Conservation (phyloP, 2,329 filamentous ascomycete genomes). For the Phoma sp. region DNA sequence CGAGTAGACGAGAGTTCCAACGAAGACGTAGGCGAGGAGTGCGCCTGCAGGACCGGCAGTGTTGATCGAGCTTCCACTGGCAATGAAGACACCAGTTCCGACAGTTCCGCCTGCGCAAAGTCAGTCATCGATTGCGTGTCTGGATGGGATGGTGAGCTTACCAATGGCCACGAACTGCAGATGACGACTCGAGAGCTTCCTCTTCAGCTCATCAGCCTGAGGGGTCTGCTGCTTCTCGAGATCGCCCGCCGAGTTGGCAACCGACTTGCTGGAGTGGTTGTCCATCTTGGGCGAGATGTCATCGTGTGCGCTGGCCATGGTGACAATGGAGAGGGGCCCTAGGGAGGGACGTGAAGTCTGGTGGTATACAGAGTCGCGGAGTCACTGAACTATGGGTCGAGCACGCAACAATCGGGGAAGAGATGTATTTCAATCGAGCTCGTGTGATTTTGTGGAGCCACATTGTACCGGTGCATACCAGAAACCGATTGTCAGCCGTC, state of each 20-base stretch:
- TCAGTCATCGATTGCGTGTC: conserved; percentile 7
- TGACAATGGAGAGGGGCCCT: conserved; percentile 19
- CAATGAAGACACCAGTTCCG: conserved; percentile 62
- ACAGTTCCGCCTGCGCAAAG: conserved; percentile 48
- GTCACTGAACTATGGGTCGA: conserved; percentile 24
- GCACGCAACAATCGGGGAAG: conserved; percentile 21
- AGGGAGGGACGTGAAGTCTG: conserved; percentile 18
- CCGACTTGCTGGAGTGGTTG: conserved; percentile 39
- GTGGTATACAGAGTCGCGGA: conserved; percentile 15
- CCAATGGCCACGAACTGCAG: conserved; percentile 50
- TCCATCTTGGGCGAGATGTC: conserved; percentile 38
- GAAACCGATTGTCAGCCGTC: conserved; percentile 27
- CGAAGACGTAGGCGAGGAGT: conserved; percentile 54
- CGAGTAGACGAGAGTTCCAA: conserved; percentile 75
- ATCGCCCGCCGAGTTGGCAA: conserved; percentile 37
- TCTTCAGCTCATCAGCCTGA: conserved; percentile 37
- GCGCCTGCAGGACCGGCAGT: conserved; percentile 57
- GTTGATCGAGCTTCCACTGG: conserved; percentile 55
- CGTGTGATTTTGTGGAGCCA: conserved; percentile 26
- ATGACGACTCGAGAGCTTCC: conserved; percentile 46
- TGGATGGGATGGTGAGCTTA: conserved; percentile 16
- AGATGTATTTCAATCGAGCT: conserved; percentile 33
- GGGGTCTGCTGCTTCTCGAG: conserved; percentile 44
- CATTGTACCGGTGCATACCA: conserved; percentile 19
- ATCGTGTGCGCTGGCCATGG: conserved; percentile 34